Base-by-base conservation (phyloP, 2,329 filamentous ascomycete genomes). In the Rosellinia necatrix region DNA sequence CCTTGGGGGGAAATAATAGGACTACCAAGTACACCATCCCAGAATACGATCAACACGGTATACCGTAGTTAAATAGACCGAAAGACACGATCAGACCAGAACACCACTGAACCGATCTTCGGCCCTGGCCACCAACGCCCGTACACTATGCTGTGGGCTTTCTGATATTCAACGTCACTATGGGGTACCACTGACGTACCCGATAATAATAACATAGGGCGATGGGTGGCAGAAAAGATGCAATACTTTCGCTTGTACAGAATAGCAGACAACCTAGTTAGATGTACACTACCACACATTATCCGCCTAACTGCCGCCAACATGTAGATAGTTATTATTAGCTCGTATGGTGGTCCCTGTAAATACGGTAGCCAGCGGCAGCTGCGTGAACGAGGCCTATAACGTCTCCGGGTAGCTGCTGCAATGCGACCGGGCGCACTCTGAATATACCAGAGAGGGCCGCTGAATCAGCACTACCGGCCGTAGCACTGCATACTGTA, bases 381-480 rank as follows among this genome's bases (percentile, higher is more conserved):
- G 52, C 49, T 46, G 32, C 40, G 27, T 10, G 24, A 27, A 24
- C 27, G 44, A 50, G 44, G 21, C 22, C 32, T 37, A 55, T 37
- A 30, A 37, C 10, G 5, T 10, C 8, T 5, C 13, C 32, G 5
- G 8, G 32, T 37, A 15, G n/a, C n/a, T n/a, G n/a, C n/a, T n/a
- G n/a, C n/a, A n/a, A n/a, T n/a, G n/a, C n/a, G n/a, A n/a, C n/a
- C n/a, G n/a, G n/a, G n/a, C n/a, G n/a, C n/a, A n/a, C n/a, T n/a
- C n/a, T n/a, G n/a, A n/a, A n/a, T n/a, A n/a, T 35, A 29, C 27
- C 27, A 47, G 29, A 38, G 30, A 35, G 41, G 21, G 32, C 53
- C 27, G 50, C 49, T 54, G 50, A 53, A 41, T 53, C 49, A 58
- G 50, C 55, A 41, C 49, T 53, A 50, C 46, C 12, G 10, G 35